Conservation (phyloP, 768 basidiomycete species). For the Tricholoma bakamatsutake region DNA sequence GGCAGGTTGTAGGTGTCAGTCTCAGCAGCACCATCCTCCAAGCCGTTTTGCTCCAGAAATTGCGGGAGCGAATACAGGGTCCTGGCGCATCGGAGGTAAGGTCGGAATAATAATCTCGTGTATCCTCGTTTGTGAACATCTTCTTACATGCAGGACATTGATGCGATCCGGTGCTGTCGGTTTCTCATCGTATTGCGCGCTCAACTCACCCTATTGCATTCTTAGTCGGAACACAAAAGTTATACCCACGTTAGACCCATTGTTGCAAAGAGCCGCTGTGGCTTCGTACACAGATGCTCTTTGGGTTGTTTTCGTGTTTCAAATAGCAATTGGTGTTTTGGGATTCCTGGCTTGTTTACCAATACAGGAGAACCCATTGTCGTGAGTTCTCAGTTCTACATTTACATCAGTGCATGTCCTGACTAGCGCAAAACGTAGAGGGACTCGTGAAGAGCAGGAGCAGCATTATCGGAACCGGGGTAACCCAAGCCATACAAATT, state of each 20-base stretch:
- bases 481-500: slow-evolving; percentile 20
- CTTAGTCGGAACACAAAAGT: slow-evolving; percentile 63
- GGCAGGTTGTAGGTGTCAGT: slow-evolving; percentile 94
- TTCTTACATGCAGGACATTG: slow-evolving; percentile 50
- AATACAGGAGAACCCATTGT: slow-evolving; percentile 68
- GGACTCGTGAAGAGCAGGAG: slow-evolving; percentile 58
- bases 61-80: slow-evolving; percentile 72
- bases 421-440: slow-evolving; percentile 29
- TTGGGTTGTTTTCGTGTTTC: slow-evolving; percentile 78
- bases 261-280: slow-evolving; percentile 54
- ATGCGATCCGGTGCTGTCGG: slow-evolving; percentile 51
- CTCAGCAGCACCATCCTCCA: slow-evolving; percentile 83
- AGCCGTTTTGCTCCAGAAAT: slow-evolving; percentile 61
- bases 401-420: slow-evolving; percentile 1
- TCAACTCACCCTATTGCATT: not conserved
- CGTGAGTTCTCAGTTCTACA: slow-evolving; percentile 31
- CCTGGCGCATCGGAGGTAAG: slow-evolving; percentile 67
- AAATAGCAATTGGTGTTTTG: slow-evolving; percentile 60
- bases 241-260: slow-evolving; percentile 60
- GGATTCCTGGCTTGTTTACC: slow-evolving; percentile 65
- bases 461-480: slow-evolving; percentile 43
- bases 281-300: slow-evolving; percentile 77
- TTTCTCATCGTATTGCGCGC: slow-evolving; percentile 1
- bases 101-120: slow-evolving; percentile 12
- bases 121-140: slow-evolving; percentile 9